These are phyloP conservation scores for Colletotrichum sp. DNA, from an alignment of 2,329 filamentous ascomycete genomes.

Conservation along the genomic window DNA sequence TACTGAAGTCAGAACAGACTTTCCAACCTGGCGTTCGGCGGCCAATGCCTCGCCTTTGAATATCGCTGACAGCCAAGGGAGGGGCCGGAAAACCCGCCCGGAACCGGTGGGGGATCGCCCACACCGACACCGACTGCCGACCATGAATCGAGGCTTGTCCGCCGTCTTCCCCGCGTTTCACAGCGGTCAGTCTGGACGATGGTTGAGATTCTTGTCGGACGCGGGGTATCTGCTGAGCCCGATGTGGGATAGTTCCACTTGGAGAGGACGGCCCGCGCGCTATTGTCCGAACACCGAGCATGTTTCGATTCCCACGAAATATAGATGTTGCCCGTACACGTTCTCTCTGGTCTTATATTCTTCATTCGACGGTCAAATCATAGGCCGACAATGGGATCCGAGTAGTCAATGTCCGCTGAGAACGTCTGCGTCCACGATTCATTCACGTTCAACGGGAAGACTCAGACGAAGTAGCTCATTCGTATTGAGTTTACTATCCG, in stretches of 20 bases:
- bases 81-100: not conserved
- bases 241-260: not conserved
- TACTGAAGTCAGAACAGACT: not conserved
- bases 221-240: not conserved
- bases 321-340: not conserved
- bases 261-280: not conserved
- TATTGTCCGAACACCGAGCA: not conserved
- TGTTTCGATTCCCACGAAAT: not conserved
- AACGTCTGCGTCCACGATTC: not conserved
- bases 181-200: not conserved
- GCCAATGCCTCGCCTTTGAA: not conserved
- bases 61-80: not conserved
- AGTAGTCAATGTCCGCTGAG: not conserved
- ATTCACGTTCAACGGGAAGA: not conserved
- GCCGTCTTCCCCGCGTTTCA: not conserved
- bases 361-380: fast-evolving
- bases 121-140: not conserved
- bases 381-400: not conserved
- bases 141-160: not conserved
- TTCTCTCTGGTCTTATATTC: not conserved
- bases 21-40: not conserved
- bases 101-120: not conserved
- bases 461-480: not conserved
- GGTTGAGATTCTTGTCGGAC: not conserved
- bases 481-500: not conserved